Conservation (phyloP, 2,329 filamentous ascomycete genomes). For the Ophiosphaerella korrae region DNA sequence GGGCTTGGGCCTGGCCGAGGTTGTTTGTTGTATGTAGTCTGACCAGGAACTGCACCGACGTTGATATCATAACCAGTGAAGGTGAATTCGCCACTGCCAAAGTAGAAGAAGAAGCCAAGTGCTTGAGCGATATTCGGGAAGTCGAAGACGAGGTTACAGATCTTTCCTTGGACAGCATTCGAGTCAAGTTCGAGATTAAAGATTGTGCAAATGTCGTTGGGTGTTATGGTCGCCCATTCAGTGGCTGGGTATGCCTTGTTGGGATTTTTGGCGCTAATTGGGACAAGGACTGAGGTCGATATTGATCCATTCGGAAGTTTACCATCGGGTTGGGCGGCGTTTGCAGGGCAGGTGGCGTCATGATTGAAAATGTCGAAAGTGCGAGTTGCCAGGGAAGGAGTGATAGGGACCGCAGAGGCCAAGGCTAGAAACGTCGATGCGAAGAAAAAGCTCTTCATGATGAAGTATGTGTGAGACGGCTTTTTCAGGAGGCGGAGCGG, state of each 20-base stretch:
- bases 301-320: conserved; percentile 28
- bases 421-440: conserved; percentile 44
- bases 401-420: conserved; percentile 41
- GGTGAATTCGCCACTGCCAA: conserved; percentile 25
- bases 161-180: conserved; percentile 27
- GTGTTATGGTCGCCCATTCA: conserved; percentile 27
- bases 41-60: conserved; percentile 19
- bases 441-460: conserved; percentile 38
- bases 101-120: conserved; percentile 19
- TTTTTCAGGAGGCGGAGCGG: too few relatives aligned
- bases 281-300: conserved; percentile 23
- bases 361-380: conserved; percentile 15
- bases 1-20: conserved; percentile 23
- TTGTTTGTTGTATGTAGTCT: conserved; percentile 32
- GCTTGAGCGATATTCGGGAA: conserved; percentile 23
- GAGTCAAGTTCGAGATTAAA: conserved; percentile 35
- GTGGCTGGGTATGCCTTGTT: conserved; percentile 21
- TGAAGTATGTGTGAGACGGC: not conserved
- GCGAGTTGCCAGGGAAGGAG: conserved; percentile 28
- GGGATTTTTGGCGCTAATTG: conserved; percentile 26
- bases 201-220: conserved; percentile 37
- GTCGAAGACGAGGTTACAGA: conserved; percentile 39
- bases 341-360: conserved; percentile 17
- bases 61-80: conserved; percentile 32
- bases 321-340: conserved; percentile 24